Base-by-base conservation (phyloP, 108 stramenopile species). In the Nitzschia sp. region DNA sequence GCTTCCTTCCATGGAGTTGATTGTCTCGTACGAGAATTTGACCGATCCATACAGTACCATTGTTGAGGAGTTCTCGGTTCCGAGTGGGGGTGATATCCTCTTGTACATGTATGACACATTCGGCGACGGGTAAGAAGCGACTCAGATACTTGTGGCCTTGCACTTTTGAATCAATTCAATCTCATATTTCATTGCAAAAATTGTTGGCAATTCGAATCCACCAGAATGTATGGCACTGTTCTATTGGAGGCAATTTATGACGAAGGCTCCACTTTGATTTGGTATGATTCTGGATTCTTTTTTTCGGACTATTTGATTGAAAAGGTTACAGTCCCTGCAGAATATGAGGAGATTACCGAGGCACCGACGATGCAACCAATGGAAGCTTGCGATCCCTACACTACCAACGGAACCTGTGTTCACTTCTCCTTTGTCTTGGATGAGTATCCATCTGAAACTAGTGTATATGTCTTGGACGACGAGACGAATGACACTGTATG, bases 91-190 rank as follows among this genome's bases (percentile, higher is more conserved):
- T 5, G 29, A 34, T 5, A 34, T 34, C 5, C 29, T 34, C 29
- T 34, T 34, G 29, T 34, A 34, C 29, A 34, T 34, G 29, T 5
- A 11, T 3, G 57, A 59, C 39, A 17, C 12, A 14, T 37, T 2
- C 39, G 57, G 57, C 15, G 57, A 59, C 7, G 57, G 57, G 46
- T 48, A 48, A 15, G 46, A 43, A n/a, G n/a, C n/a, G n/a, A n/a
- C n/a, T n/a, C n/a, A 10, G 12, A 9, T 48, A 1, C n/a, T 17
- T 3, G 17, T 15, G 2, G 14, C 46, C 17, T 2, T 48, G n/a
- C 17, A 17, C n/a, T 17, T 17, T 17, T 15, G 1, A 5, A 5
- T 15, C 12, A 9, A 10, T 10, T 12, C 9, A 43, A 9, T 43
- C n/a, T n/a, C n/a, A n/a, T n/a, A n/a, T n/a, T n/a, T n/a, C n/a